phyloP scores from a whole-genome alignment of 176 grass and related monocot genomes.

The Avena sativa region DNA sequence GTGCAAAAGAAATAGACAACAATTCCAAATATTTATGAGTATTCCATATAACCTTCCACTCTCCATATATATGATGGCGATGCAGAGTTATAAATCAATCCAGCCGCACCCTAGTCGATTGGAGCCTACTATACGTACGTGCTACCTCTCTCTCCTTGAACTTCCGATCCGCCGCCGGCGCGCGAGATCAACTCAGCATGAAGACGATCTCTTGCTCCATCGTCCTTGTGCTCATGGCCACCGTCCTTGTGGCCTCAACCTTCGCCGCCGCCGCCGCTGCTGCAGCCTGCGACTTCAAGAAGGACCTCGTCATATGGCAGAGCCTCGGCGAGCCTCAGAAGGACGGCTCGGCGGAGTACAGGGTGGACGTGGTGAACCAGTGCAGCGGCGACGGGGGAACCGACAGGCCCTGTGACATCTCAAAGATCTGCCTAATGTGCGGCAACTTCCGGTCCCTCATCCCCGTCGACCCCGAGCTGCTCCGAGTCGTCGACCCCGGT shows the following conservation, averaged over 20 bases:
- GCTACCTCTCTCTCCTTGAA: background rate
- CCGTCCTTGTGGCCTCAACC: background rate
- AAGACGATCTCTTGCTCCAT: background rate
- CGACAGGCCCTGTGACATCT: background rate
- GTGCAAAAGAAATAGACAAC: background rate
- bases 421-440: background rate
- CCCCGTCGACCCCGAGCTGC: background rate
- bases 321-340: background rate
- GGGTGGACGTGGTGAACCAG: slow-evolving; percentile 18
- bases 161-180: background rate
- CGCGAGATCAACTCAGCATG: background rate
- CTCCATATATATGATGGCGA: background rate
- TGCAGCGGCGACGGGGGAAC: background rate
- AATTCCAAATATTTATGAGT: background rate
- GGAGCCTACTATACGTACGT: background rate
- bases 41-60: background rate
- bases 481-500: background rate
- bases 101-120: background rate
- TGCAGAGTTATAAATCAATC: background rate
- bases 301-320: slow-evolving; percentile 3
- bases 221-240: background rate
- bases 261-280: too few species aligned
- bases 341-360: slow-evolving; percentile 3
- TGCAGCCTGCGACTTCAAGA: background rate
- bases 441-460: background rate